Conservation (phyloP, 2,329 filamentous ascomycete species). For the Ascocoryne sarcoides region DNA sequence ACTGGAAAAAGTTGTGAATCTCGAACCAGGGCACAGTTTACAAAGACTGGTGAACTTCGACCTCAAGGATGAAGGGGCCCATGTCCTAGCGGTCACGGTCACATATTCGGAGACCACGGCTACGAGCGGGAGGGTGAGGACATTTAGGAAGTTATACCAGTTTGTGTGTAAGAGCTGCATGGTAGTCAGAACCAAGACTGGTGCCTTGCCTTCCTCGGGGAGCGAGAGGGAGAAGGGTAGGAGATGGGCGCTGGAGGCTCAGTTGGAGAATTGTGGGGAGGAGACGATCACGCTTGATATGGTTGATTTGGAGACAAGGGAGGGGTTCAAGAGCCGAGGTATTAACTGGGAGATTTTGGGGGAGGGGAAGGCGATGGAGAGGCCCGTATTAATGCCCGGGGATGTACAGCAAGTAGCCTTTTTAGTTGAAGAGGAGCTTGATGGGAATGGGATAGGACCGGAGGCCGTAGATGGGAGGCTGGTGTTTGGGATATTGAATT, state of each 20-base stretch:
- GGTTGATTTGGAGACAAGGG: slow-evolving; percentile 45
- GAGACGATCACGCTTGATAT: slow-evolving; percentile 69
- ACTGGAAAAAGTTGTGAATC: slow-evolving; percentile 34
- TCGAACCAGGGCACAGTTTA: slow-evolving; percentile 56
- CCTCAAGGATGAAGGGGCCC: slow-evolving; percentile 86
- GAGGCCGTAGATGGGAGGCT: slow-evolving; percentile 48
- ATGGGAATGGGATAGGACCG: slow-evolving; percentile 26
- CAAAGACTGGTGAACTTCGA: slow-evolving; percentile 81
- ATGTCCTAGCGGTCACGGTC: slow-evolving; percentile 87
- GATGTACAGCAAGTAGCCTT: slow-evolving; percentile 62
- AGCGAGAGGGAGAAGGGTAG: slow-evolving; percentile 6
- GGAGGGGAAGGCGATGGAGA: slow-evolving; percentile 36
- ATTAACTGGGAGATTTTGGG: slow-evolving; percentile 46
- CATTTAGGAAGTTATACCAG: slow-evolving; percentile 92
- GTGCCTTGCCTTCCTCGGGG: slow-evolving; percentile 37
- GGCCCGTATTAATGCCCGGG: slow-evolving; percentile 50
- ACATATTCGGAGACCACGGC: slow-evolving; percentile 85
- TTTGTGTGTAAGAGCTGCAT: slow-evolving; percentile 88
- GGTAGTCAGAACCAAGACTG: slow-evolving; percentile 82
- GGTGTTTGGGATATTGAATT: slow-evolving; percentile 70
- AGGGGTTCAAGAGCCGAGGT: slow-evolving; percentile 42
- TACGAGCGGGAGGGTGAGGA: slow-evolving; percentile 62
- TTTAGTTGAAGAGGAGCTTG: slow-evolving; percentile 37
- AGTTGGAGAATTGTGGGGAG: slow-evolving; percentile 91
- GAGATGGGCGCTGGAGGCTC: slow-evolving; percentile 77